Conservation (phyloP, 1,139 yeast genomes). For the Meyerozyma sp. region DNA sequence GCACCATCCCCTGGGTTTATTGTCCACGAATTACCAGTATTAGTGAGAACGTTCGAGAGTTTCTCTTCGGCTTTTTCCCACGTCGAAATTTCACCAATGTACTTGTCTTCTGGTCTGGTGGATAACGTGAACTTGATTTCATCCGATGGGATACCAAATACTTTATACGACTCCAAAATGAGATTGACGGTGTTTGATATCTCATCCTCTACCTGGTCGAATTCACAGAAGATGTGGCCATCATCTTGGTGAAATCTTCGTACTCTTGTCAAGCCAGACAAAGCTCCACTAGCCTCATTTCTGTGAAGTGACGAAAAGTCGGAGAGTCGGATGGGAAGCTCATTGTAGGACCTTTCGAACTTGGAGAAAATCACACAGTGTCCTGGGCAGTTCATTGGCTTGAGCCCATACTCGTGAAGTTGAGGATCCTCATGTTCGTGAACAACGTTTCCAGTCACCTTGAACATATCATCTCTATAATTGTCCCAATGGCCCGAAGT, state of each 20-base stretch:
- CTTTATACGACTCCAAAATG: constrained; percentile 70
- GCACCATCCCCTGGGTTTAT: constrained; percentile 94
- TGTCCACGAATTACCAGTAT: constrained; percentile 61
- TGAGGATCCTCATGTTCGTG: constrained; percentile 11
- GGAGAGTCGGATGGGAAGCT: constrained; percentile 81
- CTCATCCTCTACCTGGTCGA: constrained; percentile 75
- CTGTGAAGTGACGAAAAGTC: constrained; percentile 94
- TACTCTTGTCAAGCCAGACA: constrained; percentile 90
- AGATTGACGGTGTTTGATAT: constrained; percentile 69
- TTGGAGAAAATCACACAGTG: constrained; percentile 85
- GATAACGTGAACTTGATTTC: constrained; percentile 71
- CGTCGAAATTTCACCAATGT: constrained; percentile 72
- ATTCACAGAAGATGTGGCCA: constrained; percentile 92
- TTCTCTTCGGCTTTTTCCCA: constrained; percentile 86
- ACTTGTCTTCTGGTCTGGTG: constrained; percentile 82
- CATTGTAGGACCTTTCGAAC: constrained; percentile 82
- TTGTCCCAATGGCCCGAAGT: constrained; percentile 96
- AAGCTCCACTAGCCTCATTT: constrained; percentile 92
- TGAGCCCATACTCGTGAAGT: constrained; percentile 67
- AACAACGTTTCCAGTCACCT: constrained; percentile 47
- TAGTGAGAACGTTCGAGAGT: constrained; percentile 59
- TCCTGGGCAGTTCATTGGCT: constrained; percentile 99
- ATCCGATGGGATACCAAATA: constrained; percentile 57
- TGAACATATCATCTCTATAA: constrained; percentile 91
- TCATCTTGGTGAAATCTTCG: constrained; percentile 98